Evolutionary conservation across 2,329 filamentous ascomycete genomes (phyloP).

Genomic region (Scytalidium sp.): DNA sequence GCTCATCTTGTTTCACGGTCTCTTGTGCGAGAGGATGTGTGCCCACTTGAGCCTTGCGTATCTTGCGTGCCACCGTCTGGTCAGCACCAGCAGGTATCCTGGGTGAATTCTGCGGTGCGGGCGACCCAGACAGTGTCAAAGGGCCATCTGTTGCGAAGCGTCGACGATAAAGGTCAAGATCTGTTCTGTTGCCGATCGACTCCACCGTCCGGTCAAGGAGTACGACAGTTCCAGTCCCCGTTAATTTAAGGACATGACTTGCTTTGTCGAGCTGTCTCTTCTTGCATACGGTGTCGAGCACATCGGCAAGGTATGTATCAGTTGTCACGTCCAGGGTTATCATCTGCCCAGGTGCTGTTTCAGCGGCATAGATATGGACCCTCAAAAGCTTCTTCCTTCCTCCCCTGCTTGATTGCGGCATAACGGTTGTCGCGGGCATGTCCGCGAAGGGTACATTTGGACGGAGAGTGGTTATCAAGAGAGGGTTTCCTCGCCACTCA

Average conservation of each 20-base stretch:
- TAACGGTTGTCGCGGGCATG: conserved; percentile 39
- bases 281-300: conserved; percentile 74
- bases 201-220: conserved; percentile 76
- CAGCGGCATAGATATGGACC: conserved; percentile 68
- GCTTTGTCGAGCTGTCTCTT: conserved; percentile 77
- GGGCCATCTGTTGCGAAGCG: conserved; percentile 74
- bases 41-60: conserved; percentile 53
- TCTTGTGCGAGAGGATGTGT: conserved; percentile 67
- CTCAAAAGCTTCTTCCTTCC: conserved; percentile 69
- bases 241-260: conserved; percentile 74
- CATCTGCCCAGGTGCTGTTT: conserved; percentile 69
- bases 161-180: conserved; percentile 72
- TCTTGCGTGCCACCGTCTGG: conserved; percentile 39
- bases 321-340: conserved; percentile 74
- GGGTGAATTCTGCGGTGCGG: conserved; percentile 62
- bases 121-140: conserved; percentile 65
- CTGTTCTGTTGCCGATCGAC: conserved; percentile 70
- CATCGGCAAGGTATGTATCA: conserved; percentile 79
- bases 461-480: conserved; percentile 57
- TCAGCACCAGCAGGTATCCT: conserved; percentile 51
- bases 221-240: conserved; percentile 70
- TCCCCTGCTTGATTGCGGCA: conserved; percentile 39
- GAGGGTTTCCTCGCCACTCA: conserved; percentile 46
- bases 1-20: conserved; percentile 56
- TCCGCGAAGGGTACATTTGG: conserved; percentile 53